Evolutionary conservation across 805 yeast species (phyloP).

Genomic region (Pichia eremophila): DNA sequence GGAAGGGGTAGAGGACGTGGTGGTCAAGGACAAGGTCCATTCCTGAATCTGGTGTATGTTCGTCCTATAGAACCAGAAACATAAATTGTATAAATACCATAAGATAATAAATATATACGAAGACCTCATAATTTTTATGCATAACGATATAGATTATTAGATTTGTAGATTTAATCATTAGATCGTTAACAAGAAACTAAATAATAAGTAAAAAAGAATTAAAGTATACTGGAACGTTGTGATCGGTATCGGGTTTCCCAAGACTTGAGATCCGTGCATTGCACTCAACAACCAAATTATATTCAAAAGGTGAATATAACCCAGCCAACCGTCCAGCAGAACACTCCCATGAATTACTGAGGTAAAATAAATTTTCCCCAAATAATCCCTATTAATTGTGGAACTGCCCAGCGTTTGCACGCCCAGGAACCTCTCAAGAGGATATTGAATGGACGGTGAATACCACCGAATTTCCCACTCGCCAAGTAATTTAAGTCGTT

Average conservation of each 20-base stretch:
- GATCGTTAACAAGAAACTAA: too few relatives aligned
- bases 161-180: too few relatives aligned
- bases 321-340: conserved; percentile 29
- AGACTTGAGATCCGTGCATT: conserved; percentile 27
- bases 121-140: too few relatives aligned
- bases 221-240: conserved; percentile 11
- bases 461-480: conserved; percentile 36
- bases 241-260: conserved; percentile 34
- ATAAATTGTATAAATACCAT: background rate
- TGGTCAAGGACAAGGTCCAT: background rate
- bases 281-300: conserved; percentile 26
- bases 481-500: conserved; percentile 9
- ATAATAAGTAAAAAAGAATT: background rate
- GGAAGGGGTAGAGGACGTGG: conserved; percentile 8
- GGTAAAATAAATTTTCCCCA: background rate
- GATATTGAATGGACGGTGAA: conserved; percentile 21
- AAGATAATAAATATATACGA: too few relatives aligned
- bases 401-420: conserved; percentile 32
- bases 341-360: conserved; percentile 26
- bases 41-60: background rate
- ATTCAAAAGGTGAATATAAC: background rate
- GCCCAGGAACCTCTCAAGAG: conserved; percentile 31
- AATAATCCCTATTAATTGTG: conserved; percentile 24
- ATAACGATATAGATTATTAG: too few relatives aligned
- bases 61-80: background rate